These are phyloP conservation scores for Yamadazyma spencermartinsiae DNA, from an alignment of 1,139 yeast genomes.

Conservation along the genomic window DNA sequence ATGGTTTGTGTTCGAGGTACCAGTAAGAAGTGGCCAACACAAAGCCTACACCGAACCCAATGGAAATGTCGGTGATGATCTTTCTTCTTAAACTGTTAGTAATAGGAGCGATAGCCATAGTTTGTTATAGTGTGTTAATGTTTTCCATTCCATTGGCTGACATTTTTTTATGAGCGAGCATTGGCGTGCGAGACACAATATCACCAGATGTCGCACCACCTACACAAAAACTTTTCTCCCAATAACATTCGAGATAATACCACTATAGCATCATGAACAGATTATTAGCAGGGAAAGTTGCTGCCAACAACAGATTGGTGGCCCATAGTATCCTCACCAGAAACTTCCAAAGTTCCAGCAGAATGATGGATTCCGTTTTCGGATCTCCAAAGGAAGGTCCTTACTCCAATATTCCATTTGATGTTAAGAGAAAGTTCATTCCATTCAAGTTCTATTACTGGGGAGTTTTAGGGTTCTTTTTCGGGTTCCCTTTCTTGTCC, in stretches of 20 bases:
- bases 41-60: slow-evolving; percentile 56
- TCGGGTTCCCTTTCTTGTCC: slow-evolving; percentile 66
- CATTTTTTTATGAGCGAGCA: neutral
- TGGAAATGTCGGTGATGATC: slow-evolving; percentile 74
- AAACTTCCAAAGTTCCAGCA: slow-evolving; percentile 41
- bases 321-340: slow-evolving; percentile 3
- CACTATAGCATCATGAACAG: slow-evolving; percentile 12
- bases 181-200: neutral
- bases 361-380: slow-evolving; percentile 34
- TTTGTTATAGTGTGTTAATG: slow-evolving; percentile 1
- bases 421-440: slow-evolving; percentile 80
- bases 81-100: slow-evolving; percentile 82
- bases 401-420: slow-evolving; percentile 91
- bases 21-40: slow-evolving; percentile 34
- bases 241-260: slow-evolving; percentile 11
- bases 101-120: slow-evolving; percentile 90
- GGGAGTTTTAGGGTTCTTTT: slow-evolving; percentile 67
- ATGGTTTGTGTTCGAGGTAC: slow-evolving; percentile 60
- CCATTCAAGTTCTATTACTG: slow-evolving; percentile 83
- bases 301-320: slow-evolving; percentile 27
- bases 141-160: slow-evolving; percentile 4
- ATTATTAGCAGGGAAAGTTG: slow-evolving; percentile 14
- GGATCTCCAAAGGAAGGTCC: slow-evolving; percentile 72
- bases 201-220: slow-evolving; percentile 4
- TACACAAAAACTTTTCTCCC: slow-evolving; percentile 11